Evolutionary conservation across 2,329 filamentous ascomycete genomes (phyloP).

Genomic region (Fusarium avenaceum): DNA sequence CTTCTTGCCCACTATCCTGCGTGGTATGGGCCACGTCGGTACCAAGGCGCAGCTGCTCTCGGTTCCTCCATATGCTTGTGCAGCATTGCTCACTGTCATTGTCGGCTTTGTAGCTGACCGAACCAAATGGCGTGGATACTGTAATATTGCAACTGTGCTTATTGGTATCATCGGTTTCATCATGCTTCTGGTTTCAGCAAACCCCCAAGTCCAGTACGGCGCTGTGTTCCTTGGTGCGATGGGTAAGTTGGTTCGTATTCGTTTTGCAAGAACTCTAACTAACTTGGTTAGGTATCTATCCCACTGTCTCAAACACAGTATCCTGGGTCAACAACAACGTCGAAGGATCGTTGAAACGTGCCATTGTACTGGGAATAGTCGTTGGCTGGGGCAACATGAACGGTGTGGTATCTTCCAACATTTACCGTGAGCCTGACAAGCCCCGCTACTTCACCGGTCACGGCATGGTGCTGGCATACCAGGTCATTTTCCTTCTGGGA

Average conservation of each 20-base stretch:
- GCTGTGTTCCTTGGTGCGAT: constrained; percentile 76
- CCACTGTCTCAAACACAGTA: constrained; percentile 77
- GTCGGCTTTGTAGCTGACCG: constrained; percentile 76
- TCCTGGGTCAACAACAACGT: constrained; percentile 79
- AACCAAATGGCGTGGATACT: constrained; percentile 73
- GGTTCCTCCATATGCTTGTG: constrained; percentile 71
- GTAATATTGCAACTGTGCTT: constrained; percentile 73
- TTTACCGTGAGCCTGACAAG: constrained; percentile 62
- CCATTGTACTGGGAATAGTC: constrained; percentile 78
- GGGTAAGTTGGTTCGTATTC: neutral
- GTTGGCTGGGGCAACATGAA: constrained; percentile 84
- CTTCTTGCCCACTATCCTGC: constrained; percentile 71
- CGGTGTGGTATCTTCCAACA: constrained; percentile 73
- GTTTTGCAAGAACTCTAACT: accelerated
- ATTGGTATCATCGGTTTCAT: constrained; percentile 75
- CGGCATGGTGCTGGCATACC: constrained; percentile 72
- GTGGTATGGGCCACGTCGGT: constrained; percentile 49
- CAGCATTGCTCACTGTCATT: constrained; percentile 71
- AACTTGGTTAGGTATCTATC: constrained; percentile 71
- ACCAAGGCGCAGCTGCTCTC: constrained; percentile 68
- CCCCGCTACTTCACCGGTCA: constrained; percentile 65
- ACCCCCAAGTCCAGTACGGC: constrained; percentile 72
- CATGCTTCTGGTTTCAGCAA: constrained; percentile 71
- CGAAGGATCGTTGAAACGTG: constrained; percentile 73
- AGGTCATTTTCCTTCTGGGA: constrained; percentile 72